These are phyloP conservation scores for Beta vulgaris DNA, from an alignment of 148 eudicot genomes.

Conservation along the genomic window DNA sequence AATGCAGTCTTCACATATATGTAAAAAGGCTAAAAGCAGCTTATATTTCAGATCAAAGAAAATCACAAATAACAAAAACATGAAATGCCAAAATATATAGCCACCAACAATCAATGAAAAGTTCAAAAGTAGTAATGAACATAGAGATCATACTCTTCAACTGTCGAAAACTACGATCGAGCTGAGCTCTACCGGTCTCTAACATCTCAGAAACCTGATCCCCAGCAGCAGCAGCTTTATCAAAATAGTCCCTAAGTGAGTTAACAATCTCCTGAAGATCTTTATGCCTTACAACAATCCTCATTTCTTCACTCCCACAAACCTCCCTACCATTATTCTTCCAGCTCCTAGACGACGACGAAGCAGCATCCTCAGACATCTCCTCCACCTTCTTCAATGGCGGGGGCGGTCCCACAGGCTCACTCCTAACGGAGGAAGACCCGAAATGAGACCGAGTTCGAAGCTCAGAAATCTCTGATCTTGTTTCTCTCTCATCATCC, in stretches of 20 bases:
- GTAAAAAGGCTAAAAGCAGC: neutral
- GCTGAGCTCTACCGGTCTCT: conserved; percentile 86
- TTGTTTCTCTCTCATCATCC: conserved; percentile 52
- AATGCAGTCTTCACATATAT: neutral
- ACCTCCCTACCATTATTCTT: conserved; percentile 33
- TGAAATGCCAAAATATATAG: neutral
- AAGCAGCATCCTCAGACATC: conserved; percentile 43
- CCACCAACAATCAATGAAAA: no score
- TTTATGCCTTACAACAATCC: conserved; percentile 73
- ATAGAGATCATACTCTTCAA: conserved; percentile 64
- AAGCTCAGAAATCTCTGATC: conserved; percentile 57
- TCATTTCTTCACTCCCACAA: conserved; percentile 54
- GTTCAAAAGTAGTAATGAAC: neutral
- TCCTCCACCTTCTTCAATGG: conserved; percentile 25
- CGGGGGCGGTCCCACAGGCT: conserved; percentile 21
- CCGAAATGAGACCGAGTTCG: conserved; percentile 47
- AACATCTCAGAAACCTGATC: conserved; percentile 91
- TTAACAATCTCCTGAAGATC: conserved; percentile 78
- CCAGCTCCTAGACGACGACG: conserved; percentile 62
- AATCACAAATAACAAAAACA: neutral
- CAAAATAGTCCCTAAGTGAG: conserved; percentile 73
- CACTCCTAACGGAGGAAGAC: conserved; percentile 49
- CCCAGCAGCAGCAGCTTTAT: conserved; percentile 83
- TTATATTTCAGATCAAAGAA: neutral
- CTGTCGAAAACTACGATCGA: conserved; percentile 79